Conservation (phyloP, 306 rosid genomes). For the Medicago arabica region DNA sequence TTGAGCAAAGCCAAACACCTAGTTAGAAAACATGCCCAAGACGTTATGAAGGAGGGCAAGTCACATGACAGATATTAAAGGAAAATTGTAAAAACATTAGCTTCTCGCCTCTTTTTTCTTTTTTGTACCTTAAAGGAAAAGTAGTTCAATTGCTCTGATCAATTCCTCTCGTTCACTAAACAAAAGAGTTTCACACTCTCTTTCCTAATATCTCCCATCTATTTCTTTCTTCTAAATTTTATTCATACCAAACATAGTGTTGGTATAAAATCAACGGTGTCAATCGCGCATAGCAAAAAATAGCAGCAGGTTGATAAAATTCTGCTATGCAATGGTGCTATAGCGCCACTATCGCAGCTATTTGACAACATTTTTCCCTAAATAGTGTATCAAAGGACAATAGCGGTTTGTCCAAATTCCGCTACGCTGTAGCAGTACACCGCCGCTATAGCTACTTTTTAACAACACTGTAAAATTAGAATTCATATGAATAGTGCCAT, state of each 20-base stretch:
- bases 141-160: background rate
- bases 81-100: background rate
- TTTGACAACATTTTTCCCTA: no score
- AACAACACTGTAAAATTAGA: background rate
- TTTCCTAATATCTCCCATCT: background rate
- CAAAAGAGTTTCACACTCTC: background rate
- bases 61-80: background rate
- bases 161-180: background rate
- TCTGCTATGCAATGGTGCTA: no score
- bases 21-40: background rate
- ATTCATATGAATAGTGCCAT: constrained; percentile 28
- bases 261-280: background rate
- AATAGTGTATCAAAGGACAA: no score
- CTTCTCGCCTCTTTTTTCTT: background rate
- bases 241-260: background rate
- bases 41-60: background rate
- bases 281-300: no score
- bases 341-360: no score
- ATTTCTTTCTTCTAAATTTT: background rate
- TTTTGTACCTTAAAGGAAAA: background rate
- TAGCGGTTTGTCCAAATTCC: no score
- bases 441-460: no score
- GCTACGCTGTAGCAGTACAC: no score
- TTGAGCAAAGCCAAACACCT: background rate
- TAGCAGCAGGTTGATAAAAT: no score